phyloP scores from a whole-genome alignment of 306 rosid species.

The Cucumis hystrix region DNA sequence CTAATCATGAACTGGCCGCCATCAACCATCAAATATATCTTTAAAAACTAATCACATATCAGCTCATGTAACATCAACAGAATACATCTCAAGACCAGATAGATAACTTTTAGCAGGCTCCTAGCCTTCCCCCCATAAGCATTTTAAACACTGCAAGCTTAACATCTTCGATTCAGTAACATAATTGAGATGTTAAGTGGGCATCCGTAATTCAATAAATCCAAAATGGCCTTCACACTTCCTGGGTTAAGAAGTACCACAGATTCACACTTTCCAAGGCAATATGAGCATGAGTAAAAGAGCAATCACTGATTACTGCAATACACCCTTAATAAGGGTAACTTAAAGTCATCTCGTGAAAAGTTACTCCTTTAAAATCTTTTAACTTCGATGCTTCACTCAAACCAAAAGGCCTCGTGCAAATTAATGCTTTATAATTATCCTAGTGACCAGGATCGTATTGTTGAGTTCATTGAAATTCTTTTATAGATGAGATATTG shows the following conservation, averaged over 20 bases:
- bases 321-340: neutral
- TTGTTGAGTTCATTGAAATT: neutral
- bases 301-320: neutral
- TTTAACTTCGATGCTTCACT: neutral
- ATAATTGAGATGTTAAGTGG: neutral
- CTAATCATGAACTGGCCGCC: too few species aligned
- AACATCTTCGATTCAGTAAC: neutral
- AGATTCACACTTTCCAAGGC: constrained; percentile 10
- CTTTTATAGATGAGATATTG: neutral
- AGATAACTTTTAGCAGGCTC: neutral
- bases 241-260: constrained; percentile 53
- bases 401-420: neutral
- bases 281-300: neutral
- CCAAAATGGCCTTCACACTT: neutral
- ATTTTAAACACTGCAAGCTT: neutral
- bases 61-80: neutral
- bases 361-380: neutral
- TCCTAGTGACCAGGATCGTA: neutral
- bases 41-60: neutral
- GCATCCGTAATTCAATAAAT: neutral
- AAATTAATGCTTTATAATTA: neutral
- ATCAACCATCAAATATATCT: neutral
- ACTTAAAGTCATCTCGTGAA: neutral
- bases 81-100: neutral
- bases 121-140: neutral